Conservation (phyloP, 2,329 filamentous ascomycete species). For the Colletotrichum destructivum region DNA sequence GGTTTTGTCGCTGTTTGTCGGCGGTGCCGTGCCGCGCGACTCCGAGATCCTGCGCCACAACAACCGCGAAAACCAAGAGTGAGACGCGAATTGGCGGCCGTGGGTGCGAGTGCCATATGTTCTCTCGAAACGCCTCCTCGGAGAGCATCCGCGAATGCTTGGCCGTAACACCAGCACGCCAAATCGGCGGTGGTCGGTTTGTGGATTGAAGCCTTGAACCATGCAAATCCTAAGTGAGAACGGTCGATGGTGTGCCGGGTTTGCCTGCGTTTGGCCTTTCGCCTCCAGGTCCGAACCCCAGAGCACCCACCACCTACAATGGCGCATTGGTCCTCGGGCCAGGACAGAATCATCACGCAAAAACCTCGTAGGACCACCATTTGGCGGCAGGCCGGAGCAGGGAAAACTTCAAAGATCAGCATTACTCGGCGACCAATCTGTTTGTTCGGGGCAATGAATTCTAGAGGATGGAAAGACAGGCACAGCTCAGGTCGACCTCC, state of each 20-base stretch:
- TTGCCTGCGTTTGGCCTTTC: not conserved
- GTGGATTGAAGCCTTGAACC: constrained; percentile 2
- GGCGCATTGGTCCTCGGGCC: not conserved
- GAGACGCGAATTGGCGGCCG: constrained; percentile 16
- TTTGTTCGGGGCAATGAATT: constrained; percentile 25
- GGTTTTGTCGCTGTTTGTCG: constrained; percentile 33
- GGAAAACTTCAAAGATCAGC: not conserved
- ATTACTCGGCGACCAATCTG: not conserved
- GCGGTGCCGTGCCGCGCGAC: constrained; percentile 17
- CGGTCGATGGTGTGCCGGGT: not conserved
- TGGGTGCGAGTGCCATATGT: constrained; percentile 16
- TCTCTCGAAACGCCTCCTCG: constrained; percentile 17
- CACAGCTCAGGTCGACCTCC: not conserved
- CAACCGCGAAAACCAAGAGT: not conserved
- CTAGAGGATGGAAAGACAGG: constrained; percentile 31
- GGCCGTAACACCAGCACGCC: constrained; percentile 6
- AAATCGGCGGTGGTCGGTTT: not conserved
- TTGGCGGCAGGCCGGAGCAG: not conserved
- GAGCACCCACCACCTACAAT: too few species aligned
- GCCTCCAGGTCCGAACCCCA: not conserved
- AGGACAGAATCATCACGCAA: not conserved
- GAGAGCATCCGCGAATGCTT: constrained; percentile 16
- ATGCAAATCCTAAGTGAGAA: not conserved
- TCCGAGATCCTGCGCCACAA: not conserved
- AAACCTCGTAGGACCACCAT: not conserved